Evolutionary conservation across 306 rosid species (phyloP), one percentile per base, ranked within the genome.

Genomic region (Glycyrrhiza uralensis): DNA sequence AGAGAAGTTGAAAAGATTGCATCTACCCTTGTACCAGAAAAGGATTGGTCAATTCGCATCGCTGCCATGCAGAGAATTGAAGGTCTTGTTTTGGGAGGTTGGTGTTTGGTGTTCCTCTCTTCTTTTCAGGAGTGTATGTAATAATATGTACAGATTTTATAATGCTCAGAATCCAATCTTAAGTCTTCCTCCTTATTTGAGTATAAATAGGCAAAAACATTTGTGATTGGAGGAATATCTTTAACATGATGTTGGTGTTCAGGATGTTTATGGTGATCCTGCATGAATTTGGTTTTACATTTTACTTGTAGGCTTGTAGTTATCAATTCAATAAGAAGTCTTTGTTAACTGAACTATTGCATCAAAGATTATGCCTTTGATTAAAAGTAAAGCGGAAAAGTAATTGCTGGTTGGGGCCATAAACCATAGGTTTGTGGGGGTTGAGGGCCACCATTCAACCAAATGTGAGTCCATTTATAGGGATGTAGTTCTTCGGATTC

Each of bases 41-140:
- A 92, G 87, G 99, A 95, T 79, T 95, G 99, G 99, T 89, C 96
- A 10, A 42, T 92, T 62, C 93, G 99, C 55, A 92, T 95, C 47
- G 85, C 97, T 78, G 97, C 96, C 41, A 82, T 95, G 92, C 99
- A 89, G 83, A 92, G 96, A 88, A 73, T 92, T 54, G 99, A 95
- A 85, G 96, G 89, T 35, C 93, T 95, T 82, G 85, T 95, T 85
- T 85, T 39, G 73, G 99, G 99, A 90, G 99, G 99, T 95, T 76
- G 66, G 88, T 81, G 70, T 17, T 68, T n/a, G n/a, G n/a, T n/a
- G n/a, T n/a, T 71, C 22, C 30, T 30, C 29, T 79, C 69, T 63
- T 9, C 69, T 35, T 33, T 36, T 36, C 66, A 11, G 60, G 76
- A 61, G 58, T 32, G 29, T 78, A 50, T 60, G 23, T 26, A 29